Percentiles rank a stretch among this genome's conserved stretches.
phyloP scores from a whole-genome alignment of 75 land plant species.

The Selaginella moellendorffii region DNA sequence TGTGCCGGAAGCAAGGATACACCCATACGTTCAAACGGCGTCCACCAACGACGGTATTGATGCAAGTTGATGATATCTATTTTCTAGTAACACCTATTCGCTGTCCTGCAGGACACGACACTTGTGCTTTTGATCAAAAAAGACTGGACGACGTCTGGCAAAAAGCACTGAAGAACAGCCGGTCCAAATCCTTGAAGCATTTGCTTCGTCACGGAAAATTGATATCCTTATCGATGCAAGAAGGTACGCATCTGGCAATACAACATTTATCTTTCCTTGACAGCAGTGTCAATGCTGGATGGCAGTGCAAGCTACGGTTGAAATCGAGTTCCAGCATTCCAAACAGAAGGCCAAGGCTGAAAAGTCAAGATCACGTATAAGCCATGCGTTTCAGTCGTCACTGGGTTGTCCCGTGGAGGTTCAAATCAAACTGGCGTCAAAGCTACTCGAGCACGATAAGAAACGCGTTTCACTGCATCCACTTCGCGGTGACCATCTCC shows the following conservation, averaged over 20 bases:
- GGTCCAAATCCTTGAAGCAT: neutral
- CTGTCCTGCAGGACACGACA: neutral
- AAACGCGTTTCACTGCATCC: neutral
- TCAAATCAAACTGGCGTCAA: no score
- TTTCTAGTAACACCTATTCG: no score
- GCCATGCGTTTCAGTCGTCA: neutral
- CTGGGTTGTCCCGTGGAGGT: neutral
- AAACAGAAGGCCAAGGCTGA: neutral
- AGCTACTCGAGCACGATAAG: neutral
- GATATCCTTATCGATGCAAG: neutral
- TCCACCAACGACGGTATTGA: neutral
- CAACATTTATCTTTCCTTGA: no score
- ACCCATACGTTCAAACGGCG: neutral
- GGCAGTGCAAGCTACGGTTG: neutral
- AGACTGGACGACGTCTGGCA: neutral
- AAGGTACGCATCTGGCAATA: no score
- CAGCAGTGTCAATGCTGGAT: no score
- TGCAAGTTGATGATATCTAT: no score
- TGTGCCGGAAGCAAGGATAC: neutral
- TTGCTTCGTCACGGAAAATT: neutral
- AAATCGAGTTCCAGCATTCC: neutral
- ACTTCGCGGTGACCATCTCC: neutral
- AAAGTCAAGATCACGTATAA: neutral
- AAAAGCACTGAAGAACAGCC: neutral
- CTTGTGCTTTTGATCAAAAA: no score